These are phyloP conservation scores for Stemphylium beticola DNA, from an alignment of 2,329 filamentous ascomycete genomes.

Conservation along the genomic window DNA sequence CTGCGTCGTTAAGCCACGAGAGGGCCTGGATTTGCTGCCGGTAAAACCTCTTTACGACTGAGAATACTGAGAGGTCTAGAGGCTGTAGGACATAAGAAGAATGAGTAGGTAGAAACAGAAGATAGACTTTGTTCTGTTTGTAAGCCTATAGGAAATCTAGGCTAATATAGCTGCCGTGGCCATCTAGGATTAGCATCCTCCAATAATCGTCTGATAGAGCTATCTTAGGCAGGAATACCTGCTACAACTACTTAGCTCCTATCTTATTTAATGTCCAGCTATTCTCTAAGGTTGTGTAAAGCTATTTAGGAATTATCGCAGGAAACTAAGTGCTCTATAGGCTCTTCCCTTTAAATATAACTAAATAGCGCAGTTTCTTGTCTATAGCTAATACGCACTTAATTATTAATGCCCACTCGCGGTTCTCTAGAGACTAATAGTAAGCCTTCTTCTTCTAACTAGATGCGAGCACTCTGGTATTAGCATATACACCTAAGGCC, in stretches of 20 bases:
- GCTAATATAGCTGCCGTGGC: not conserved
- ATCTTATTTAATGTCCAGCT: slow-evolving; percentile 4
- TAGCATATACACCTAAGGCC: slow-evolving; percentile 15
- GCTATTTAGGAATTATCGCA: not conserved
- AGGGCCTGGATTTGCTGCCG: not conserved
- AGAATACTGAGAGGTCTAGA: no score
- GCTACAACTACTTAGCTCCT: not conserved
- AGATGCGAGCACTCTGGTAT: slow-evolving; percentile 5
- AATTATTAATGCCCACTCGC: no score
- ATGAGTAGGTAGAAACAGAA: not conserved
- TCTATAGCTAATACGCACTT: no score
- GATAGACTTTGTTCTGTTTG: not conserved
- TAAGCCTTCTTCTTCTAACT: slow-evolving; percentile 17
- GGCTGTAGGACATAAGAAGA: no score
- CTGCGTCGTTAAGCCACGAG: not conserved
- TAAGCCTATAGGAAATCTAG: not conserved
- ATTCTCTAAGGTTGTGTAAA: slow-evolving; percentile 4
- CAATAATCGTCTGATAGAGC: not conserved
- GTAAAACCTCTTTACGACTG: not conserved
- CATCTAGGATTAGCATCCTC: slow-evolving; percentile 3
- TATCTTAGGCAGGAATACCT: slow-evolving; percentile 1
- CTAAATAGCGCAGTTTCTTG: no score
- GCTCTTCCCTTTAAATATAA: no score
- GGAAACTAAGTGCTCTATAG: slow-evolving; percentile 6
- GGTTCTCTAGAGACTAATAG: no score